phyloP scores from a whole-genome alignment of 352 stramenopile genomes.

The Ophiocytium majus region DNA sequence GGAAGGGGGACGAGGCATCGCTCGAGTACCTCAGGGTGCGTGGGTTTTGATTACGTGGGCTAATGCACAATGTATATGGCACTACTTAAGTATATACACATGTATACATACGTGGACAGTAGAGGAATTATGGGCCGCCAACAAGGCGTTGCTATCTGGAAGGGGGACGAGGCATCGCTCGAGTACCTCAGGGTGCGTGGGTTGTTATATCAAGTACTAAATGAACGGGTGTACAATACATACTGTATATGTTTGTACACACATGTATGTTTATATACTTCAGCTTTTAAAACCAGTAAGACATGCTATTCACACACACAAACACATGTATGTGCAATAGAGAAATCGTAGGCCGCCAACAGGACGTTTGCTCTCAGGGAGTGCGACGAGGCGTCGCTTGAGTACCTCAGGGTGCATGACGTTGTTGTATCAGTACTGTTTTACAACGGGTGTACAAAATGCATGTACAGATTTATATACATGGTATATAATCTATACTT shows the following conservation, averaged over 20 bases:
- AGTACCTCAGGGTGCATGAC: conserved; percentile 47
- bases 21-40: conserved; percentile 48
- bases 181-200: conserved; percentile 47
- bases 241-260: no score
- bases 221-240: not conserved
- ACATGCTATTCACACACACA: no score
- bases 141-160: conserved; percentile 51
- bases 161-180: conserved; percentile 31
- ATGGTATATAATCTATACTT: no score
- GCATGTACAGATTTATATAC: no score
- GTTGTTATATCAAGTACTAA: not conserved
- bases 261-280: no score
- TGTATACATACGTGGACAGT: not conserved
- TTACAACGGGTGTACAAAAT: no score
- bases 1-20: conserved; percentile 38
- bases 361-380: conserved; percentile 51
- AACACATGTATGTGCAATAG: no score
- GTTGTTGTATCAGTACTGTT: not conserved
- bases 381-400: conserved; percentile 28
- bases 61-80: not conserved
- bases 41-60: no score
- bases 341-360: conserved; percentile 40
- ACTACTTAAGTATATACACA: not conserved
- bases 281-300: no score
- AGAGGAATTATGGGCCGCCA: conserved; percentile 17